phyloP scores from a whole-genome alignment of 2,329 filamentous ascomycete genomes.

The Claviceps sp. region DNA sequence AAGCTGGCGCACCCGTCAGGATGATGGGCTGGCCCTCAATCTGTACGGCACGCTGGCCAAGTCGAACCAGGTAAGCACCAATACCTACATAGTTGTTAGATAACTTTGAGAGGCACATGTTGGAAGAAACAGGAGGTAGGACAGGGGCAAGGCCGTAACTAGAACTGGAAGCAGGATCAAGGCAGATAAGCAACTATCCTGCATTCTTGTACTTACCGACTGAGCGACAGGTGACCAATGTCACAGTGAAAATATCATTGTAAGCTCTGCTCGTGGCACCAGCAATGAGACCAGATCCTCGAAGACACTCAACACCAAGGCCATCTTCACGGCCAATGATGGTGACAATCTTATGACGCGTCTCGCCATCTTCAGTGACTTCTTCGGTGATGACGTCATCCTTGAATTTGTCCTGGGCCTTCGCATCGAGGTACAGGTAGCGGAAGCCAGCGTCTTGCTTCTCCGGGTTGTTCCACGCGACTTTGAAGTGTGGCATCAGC shows the following conservation, averaged over 20 bases:
- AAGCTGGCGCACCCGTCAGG: constrained; percentile 86
- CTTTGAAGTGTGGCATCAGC: constrained; percentile 91
- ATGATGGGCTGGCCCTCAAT: constrained; percentile 99
- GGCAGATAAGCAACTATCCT: background rate
- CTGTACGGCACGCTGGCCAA: constrained; percentile 96
- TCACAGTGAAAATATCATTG: constrained; percentile 98
- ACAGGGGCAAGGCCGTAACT: background rate
- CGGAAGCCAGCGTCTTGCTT: constrained; percentile 87
- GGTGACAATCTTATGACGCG: constrained; percentile 84
- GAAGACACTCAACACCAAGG: constrained; percentile 92
- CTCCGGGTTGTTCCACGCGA: constrained; percentile 79
- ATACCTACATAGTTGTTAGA: constrained; percentile 44
- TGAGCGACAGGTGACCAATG: constrained; percentile 91
- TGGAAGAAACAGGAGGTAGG: background rate
- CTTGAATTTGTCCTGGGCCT: constrained; percentile 76
- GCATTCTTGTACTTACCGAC: constrained; percentile 54
- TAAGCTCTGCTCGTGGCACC: constrained; percentile 95
- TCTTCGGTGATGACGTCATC: constrained; percentile 66
- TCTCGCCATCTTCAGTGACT: constrained; percentile 74
- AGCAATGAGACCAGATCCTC: constrained; percentile 94
- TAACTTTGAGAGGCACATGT: background rate
- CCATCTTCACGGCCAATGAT: constrained; percentile 90
- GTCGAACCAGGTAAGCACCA: constrained; percentile 94
- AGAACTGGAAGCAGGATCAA: background rate
- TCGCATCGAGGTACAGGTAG: constrained; percentile 85